These are phyloP conservation scores for Cicer chorassanicum DNA, from an alignment of 306 rosid species.

Conservation along the genomic window DNA sequence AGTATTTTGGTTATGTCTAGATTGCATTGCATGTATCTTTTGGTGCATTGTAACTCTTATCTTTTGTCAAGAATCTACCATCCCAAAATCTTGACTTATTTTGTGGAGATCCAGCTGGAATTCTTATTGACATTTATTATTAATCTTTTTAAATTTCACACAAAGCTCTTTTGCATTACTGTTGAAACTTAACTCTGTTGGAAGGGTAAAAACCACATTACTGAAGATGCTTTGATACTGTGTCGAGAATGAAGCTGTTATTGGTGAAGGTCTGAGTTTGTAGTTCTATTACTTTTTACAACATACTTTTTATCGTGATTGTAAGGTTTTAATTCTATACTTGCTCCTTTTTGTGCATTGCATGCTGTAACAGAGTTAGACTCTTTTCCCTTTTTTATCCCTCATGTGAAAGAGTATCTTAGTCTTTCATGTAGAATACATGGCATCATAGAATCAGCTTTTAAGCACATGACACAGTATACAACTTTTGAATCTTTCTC, in stretches of 20 bases:
- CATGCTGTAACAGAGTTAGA: constrained; percentile 14
- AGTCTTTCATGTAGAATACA: constrained; percentile 27
- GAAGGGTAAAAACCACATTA: not conserved
- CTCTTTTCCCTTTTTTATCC: constrained; percentile 17
- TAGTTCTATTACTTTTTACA: constrained; percentile 12
- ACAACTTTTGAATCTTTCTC: constrained; percentile 20
- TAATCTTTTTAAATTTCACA: not conserved
- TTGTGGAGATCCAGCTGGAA: not conserved
- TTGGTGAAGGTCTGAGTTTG: constrained; percentile 30
- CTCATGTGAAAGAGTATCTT: constrained; percentile 8
- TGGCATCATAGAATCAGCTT: constrained; percentile 32
- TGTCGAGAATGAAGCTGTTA: constrained; percentile 12
- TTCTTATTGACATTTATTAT: constrained; percentile 3
- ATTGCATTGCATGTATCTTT: not conserved
- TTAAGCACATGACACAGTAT: constrained; percentile 27
- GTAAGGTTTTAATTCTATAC: constrained; percentile 16
- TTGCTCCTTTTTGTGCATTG: constrained; percentile 11
- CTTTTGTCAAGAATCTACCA: constrained; percentile 6
- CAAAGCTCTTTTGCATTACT: not conserved
- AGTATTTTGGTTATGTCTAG: not conserved
- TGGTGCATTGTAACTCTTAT: not conserved
- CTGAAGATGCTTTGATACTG: constrained; percentile 4
- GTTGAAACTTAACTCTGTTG: constrained; percentile 13
- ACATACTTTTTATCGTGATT: constrained; percentile 16
- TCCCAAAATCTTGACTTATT: not conserved